Evolutionary conservation across 1,139 yeast species (phyloP), one percentile per base, ranked within the genome.

Genomic region (Lodderomyces parapsilosis): DNA sequence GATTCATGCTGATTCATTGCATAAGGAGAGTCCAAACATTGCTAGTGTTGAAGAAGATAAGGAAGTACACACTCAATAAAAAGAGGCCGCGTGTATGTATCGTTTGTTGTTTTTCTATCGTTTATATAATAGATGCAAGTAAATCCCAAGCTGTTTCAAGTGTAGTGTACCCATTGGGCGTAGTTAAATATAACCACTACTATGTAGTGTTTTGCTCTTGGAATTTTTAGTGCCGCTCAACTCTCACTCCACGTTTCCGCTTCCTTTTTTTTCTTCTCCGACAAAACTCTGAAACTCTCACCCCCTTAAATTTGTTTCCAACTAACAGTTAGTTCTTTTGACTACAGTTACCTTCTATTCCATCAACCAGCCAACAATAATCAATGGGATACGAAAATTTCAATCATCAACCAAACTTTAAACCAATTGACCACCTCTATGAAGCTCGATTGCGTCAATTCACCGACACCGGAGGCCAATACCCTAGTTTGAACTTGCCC

Each of bases 371-470:
- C 24, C 7, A 17, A n/a, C n/a, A n/a, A n/a, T n/a, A n/a, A n/a
- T n/a, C 13, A n/a, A 50, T 50, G 53, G 45, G 50, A 20, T 67
- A 67, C 51, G 61, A 60, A 2, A 53, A 58, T 39, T 56, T 50
- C 51, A 84, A 78, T 60, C 72, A 71, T 48, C 83, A 79, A 49
- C 97, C 97, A 3, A 81, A 80, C 42, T 86, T 90, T 56, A 88
- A 88, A 60, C 93, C 94, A 48, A 82, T 91, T 33, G 90, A 87
- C 58, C 76, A 79, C 43, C 78, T 91, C 45, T 91, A 86, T 59
- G 88, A 85, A 54, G 78, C 79, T 56, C 74, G 98, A 44, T 70
- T 93, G 48, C 77, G 95, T 40, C 96, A 89, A 55, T 91, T 91
- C 70, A 78, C 79, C 35, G 84, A 83, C 55, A 65, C 65, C 7